Evolutionary conservation across 805 yeast genomes (phyloP).

Genomic region (Clavispora carvajalis): DNA sequence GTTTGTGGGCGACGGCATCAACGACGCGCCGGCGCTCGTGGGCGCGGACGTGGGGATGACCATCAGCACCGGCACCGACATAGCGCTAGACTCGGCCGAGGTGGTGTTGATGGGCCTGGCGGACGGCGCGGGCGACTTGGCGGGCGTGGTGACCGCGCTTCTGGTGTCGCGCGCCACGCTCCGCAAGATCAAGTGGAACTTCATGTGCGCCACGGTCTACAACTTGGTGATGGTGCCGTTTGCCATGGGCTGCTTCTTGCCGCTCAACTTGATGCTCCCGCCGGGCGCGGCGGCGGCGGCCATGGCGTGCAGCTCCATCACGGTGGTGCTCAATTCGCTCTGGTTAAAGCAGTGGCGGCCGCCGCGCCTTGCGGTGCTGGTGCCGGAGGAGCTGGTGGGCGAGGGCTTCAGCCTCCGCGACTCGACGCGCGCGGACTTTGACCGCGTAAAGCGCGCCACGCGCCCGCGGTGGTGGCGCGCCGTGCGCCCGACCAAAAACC

Average conservation of each 20-base stretch:
- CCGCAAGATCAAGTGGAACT: constrained; percentile 69
- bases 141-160: constrained; percentile 54
- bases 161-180: constrained; percentile 71
- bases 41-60: constrained; percentile 88
- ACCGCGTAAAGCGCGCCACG: constrained; percentile 4
- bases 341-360: constrained; percentile 61
- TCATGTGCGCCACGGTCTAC: constrained; percentile 82
- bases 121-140: constrained; percentile 27
- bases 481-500: not conserved
- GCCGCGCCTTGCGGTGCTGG: constrained; percentile 35
- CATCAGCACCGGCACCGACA: constrained; percentile 87
- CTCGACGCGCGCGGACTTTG: constrained; percentile 12
- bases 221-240: constrained; percentile 83
- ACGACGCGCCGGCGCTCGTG: constrained; percentile 95
- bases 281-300: constrained; percentile 89
- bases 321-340: constrained; percentile 80
- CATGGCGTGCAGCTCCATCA: constrained; percentile 89
- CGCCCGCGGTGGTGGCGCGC: not conserved
- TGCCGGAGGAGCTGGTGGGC: constrained; percentile 66
- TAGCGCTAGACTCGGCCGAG: constrained; percentile 96
- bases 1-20: constrained; percentile 96
- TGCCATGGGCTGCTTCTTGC: constrained; percentile 87
- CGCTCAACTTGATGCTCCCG: constrained; percentile 69
- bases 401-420: constrained; percentile 20
- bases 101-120: constrained; percentile 58